A percentile compares a stretch with the other conserved stretches of the same genome.
phyloP scores from a whole-genome alignment of 2,329 filamentous ascomycete genomes.

The Botryosphaeria agaves region DNA sequence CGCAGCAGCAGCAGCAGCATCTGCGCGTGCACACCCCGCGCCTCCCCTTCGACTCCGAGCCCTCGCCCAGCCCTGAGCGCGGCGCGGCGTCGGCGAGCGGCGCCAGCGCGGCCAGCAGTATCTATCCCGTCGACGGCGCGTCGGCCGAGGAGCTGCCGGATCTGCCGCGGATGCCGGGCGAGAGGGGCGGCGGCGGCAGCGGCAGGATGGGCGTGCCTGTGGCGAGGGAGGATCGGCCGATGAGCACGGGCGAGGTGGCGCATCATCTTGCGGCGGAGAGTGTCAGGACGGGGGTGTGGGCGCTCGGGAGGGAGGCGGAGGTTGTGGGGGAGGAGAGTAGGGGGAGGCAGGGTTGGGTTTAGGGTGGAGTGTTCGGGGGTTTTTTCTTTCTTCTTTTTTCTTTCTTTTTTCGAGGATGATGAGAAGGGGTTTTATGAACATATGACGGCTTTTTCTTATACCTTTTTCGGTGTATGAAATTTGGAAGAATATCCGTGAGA shows the following conservation, averaged over 20 bases:
- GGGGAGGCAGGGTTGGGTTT: not conserved
- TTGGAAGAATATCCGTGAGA: too few species aligned
- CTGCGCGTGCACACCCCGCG: too few species aligned
- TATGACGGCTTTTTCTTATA: too few species aligned
- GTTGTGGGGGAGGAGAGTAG: not conserved
- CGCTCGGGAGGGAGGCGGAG: not conserved
- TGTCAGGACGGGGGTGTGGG: conserved; percentile 12
- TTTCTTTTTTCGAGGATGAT: too few species aligned
- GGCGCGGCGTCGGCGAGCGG: not conserved
- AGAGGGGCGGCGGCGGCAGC: too few species aligned
- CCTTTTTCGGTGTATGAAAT: too few species aligned
- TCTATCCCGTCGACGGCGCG: not conserved
- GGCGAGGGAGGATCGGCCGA: conserved; percentile 14
- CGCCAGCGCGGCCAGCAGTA: not conserved
- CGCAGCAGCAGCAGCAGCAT: too few species aligned
- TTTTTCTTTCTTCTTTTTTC: too few species aligned
- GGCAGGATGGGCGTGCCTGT: too few species aligned
- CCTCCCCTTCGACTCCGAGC: not conserved
- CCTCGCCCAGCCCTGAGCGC: not conserved
- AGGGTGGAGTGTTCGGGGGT: too few species aligned
- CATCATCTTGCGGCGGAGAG: conserved; percentile 20
- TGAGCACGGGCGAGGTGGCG: conserved; percentile 20
- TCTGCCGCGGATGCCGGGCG: not conserved
- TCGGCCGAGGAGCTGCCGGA: not conserved
- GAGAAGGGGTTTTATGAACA: too few species aligned